phyloP scores from a whole-genome alignment of 2,329 filamentous ascomycete species.

The Ophiostoma novo-ulmi region DNA sequence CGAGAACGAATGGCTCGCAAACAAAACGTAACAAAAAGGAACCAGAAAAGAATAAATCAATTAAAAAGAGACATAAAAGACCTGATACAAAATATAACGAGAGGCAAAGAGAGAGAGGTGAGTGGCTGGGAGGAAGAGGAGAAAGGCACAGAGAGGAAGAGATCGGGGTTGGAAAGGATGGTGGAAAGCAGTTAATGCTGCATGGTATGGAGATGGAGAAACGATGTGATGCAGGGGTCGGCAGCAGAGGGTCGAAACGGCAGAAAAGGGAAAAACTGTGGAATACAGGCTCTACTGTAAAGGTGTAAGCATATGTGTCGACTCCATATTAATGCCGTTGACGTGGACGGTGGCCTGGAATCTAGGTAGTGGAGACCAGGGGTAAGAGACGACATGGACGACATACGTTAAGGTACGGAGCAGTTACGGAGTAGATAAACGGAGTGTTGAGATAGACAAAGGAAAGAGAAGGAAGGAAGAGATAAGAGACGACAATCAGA shows the following conservation, averaged over 20 bases:
- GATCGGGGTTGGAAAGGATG: slow-evolving; percentile 2
- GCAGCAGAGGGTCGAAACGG: slow-evolving; percentile 2
- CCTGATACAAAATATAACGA: neutral
- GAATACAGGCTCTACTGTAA: neutral
- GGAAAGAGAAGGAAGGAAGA: neutral
- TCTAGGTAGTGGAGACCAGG: neutral
- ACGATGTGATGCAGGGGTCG: slow-evolving; percentile 23
- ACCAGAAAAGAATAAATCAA: neutral
- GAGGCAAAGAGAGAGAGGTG: neutral
- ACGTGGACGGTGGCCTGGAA: neutral
- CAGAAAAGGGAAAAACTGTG: slow-evolving; percentile 1
- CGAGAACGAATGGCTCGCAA: slow-evolving; percentile 12
- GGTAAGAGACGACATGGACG: neutral
- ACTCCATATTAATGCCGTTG: slow-evolving; percentile 8
- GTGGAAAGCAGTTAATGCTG: slow-evolving; percentile 13
- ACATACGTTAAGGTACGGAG: neutral
- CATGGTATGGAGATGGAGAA: slow-evolving; percentile 15
- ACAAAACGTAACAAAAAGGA: neutral
- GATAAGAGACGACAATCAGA: neutral
- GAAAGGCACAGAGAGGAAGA: slow-evolving; percentile 4
- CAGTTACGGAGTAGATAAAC: neutral
- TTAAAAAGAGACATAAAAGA: slow-evolving; percentile 15
- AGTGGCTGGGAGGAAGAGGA: slow-evolving; percentile 12
- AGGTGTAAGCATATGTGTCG: neutral
- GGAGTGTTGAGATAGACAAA: neutral